Evolutionary conservation across 768 basidiomycete genomes (phyloP).

Genomic region (Suillus subalutaceus): DNA sequence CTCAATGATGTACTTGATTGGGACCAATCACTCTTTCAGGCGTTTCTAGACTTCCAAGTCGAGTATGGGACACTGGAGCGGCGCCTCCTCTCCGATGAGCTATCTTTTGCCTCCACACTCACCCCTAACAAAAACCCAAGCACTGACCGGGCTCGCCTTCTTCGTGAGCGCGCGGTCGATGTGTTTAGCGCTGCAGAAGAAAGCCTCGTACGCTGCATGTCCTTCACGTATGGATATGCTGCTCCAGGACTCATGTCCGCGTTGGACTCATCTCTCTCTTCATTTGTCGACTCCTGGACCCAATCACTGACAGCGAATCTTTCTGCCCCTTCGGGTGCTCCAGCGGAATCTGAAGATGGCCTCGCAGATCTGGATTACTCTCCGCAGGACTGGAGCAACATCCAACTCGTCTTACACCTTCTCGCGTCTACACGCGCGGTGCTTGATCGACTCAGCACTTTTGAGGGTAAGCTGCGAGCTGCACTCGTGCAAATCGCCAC

Average conservation of each 20-base stretch:
- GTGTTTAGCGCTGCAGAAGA: conserved; percentile 81
- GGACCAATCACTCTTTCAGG: conserved; percentile 92
- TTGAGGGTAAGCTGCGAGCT: conserved; percentile 71
- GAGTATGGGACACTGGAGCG: conserved; percentile 83
- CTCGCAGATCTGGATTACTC: conserved; percentile 86
- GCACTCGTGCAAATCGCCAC: conserved; percentile 61
- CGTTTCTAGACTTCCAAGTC: conserved; percentile 88
- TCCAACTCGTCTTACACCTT: conserved; percentile 82
- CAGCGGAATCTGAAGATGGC: conserved; percentile 53
- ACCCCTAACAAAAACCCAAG: conserved; percentile 35
- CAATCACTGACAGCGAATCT: conserved; percentile 45
- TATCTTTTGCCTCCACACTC: conserved; percentile 46
- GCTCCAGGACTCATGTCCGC: conserved; percentile 71
- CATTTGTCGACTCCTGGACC: conserved; percentile 71
- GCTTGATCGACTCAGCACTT: conserved; percentile 63
- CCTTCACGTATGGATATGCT: conserved; percentile 91
- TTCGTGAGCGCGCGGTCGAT: conserved; percentile 77
- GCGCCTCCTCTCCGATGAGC: conserved; percentile 60
- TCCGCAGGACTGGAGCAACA: conserved; percentile 84
- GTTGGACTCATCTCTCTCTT: conserved; percentile 68
- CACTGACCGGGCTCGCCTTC: conserved; percentile 50
- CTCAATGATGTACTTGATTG: conserved; percentile 59
- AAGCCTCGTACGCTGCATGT: conserved; percentile 70
- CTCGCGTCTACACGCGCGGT: conserved; percentile 80
- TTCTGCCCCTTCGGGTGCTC: conserved; percentile 28